These are phyloP conservation scores for Ampelocalamus luodianensis DNA, from an alignment of 176 grass and related monocot genomes.

Conservation along the genomic window DNA sequence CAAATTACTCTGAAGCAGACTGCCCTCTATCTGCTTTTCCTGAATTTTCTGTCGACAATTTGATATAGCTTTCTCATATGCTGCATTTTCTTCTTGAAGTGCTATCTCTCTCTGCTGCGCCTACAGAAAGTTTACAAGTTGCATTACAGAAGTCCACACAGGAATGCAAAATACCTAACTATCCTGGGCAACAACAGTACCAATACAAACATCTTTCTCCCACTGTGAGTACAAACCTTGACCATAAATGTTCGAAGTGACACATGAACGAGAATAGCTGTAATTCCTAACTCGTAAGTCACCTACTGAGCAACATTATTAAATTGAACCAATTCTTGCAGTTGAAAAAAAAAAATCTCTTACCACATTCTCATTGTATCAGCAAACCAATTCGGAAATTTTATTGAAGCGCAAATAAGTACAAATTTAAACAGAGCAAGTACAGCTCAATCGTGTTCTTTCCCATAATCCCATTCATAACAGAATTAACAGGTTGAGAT, in stretches of 20 bases:
- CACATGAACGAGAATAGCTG: not conserved
- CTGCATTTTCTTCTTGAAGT: slow-evolving; percentile 80
- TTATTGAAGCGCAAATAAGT: not conserved
- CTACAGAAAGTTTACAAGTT: slow-evolving; percentile 43
- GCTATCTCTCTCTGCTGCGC: slow-evolving; percentile 68
- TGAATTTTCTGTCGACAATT: slow-evolving; percentile 81
- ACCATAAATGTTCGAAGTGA: not conserved
- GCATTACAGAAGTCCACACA: slow-evolving; percentile 8
- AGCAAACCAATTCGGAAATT: not conserved
- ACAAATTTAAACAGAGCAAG: not conserved
- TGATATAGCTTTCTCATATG: slow-evolving; percentile 86
- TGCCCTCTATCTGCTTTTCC: slow-evolving; percentile 65
- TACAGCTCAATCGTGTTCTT: not conserved
- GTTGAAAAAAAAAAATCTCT: not conserved
- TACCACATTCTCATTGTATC: not conserved
- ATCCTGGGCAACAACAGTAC: too few species aligned
- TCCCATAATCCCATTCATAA: not conserved
- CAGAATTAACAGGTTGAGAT: not conserved
- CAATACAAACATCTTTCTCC: not conserved
- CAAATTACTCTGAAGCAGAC: slow-evolving; percentile 64
- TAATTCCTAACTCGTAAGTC: not conserved
- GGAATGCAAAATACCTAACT: too few species aligned
- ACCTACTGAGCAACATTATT: not conserved
- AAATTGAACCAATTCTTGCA: not conserved
- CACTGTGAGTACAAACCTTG: not conserved